phyloP scores from a whole-genome alignment of 768 basidiomycete genomes.

The Russula sp. region DNA sequence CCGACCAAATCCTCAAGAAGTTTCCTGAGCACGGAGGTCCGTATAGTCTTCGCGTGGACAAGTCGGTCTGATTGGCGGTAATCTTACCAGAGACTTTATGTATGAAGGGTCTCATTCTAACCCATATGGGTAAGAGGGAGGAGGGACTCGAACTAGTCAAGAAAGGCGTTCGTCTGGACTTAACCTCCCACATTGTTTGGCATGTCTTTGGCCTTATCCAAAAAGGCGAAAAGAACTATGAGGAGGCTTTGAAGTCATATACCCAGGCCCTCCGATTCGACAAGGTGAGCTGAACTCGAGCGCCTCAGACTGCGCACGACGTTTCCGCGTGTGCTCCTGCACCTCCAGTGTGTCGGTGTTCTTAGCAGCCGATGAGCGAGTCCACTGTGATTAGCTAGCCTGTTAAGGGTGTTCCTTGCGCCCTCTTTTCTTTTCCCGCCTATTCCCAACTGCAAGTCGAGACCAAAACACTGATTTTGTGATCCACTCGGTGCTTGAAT shows the following conservation, averaged over 20 bases:
- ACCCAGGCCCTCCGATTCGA: constrained; percentile 84
- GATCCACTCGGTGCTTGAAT: constrained; percentile 3
- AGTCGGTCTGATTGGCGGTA: constrained; percentile 12
- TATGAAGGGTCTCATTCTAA: constrained; percentile 90
- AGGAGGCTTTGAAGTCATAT: constrained; percentile 91
- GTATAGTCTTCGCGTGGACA: constrained; percentile 8
- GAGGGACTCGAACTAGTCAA: constrained; percentile 80
- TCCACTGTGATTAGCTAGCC: background rate
- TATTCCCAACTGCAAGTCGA: background rate
- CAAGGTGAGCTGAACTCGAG: constrained; percentile 50
- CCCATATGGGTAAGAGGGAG: constrained; percentile 72
- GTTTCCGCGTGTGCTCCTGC: constrained; percentile 5
- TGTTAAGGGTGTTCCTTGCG: background rate
- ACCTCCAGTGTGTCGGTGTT: background rate
- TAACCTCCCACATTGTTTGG: constrained; percentile 93
- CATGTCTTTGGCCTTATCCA: constrained; percentile 96
- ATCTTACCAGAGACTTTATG: constrained; percentile 74
- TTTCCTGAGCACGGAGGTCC: constrained; percentile 92
- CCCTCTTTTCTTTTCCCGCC: background rate
- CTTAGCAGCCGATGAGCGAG: background rate
- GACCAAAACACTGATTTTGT: constrained; percentile 5
- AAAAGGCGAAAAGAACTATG: constrained; percentile 91
- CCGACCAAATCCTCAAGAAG: constrained; percentile 93
- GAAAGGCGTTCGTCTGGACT: constrained; percentile 74
- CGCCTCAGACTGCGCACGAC: background rate